These are phyloP conservation scores for Myrmaecium sp. DNA, from an alignment of 2,329 filamentous ascomycete species.

Conservation along the genomic window DNA sequence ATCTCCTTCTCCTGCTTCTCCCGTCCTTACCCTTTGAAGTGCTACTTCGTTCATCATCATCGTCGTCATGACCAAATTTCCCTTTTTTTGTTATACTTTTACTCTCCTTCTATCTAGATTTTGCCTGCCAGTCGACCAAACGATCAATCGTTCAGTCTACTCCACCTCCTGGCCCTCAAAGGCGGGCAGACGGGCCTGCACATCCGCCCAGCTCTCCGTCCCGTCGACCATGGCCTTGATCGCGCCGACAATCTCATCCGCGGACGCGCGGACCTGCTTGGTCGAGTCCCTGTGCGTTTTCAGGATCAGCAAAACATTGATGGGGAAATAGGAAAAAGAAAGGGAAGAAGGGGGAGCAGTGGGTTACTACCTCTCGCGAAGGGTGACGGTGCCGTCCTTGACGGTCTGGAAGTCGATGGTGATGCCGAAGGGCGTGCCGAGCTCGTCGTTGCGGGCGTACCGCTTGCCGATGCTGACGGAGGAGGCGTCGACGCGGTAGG, in stretches of 20 bases:
- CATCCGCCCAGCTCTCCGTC: slow-evolving; percentile 49
- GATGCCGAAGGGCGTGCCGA: slow-evolving; percentile 84
- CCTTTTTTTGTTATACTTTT: too few species aligned
- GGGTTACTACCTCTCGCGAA: too few species aligned
- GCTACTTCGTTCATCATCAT: too few species aligned
- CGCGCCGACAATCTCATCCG: slow-evolving; percentile 64
- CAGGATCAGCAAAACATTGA: too few species aligned
- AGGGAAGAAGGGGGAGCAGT: too few species aligned
- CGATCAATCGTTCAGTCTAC: too few species aligned
- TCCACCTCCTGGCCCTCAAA: slow-evolving; percentile 60
- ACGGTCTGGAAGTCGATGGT: slow-evolving; percentile 93
- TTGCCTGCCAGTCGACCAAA: too few species aligned
- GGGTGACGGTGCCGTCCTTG: slow-evolving; percentile 70
- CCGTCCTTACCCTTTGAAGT: too few species aligned
- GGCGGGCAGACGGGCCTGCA: slow-evolving; percentile 61
- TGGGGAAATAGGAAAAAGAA: too few species aligned
- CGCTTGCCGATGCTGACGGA: slow-evolving; percentile 88
- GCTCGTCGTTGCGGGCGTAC: slow-evolving; percentile 76
- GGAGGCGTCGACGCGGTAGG: slow-evolving; percentile 77
- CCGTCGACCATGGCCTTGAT: slow-evolving; percentile 47
- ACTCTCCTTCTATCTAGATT: too few species aligned
- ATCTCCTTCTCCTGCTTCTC: too few species aligned
- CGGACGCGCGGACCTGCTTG: slow-evolving; percentile 70
- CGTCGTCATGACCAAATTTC: too few species aligned
- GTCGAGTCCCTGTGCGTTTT: slow-evolving; percentile 80